Base-by-base conservation (phyloP, 192 early-diverging fungal species). In the Nowakowskiella sp. region DNA sequence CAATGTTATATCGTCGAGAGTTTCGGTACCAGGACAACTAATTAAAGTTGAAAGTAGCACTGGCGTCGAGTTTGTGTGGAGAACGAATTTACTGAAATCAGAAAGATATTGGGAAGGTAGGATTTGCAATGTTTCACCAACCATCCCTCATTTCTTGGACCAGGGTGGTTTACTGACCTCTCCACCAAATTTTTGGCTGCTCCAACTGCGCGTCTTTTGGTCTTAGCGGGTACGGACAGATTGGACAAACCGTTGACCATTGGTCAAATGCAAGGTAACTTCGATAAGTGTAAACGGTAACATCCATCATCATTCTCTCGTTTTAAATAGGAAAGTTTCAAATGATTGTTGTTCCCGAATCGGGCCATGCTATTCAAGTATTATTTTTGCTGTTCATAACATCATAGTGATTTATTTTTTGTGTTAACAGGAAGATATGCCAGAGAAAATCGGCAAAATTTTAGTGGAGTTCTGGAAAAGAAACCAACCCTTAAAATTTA, bases 221-320 rank as follows among this genome's bases (percentile, higher is more conserved):
- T 75, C 9, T 53, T 75, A 1, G 73, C 73, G 6, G 65, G 65
- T 42, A 63, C 73, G 5, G 73, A 76, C 42, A 63, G 73, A 6
- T 48, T 76, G 9, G 73, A 76, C 47, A 76, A 71, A 27, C 47
- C 65, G 16, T 54, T 76, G n/a, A 70, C 60, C 9, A 76, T 76
- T 54, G 73, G 73, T 2, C 73, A 76, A 42, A 76, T 76, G 73
- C 71, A 73, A 42, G 62, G 51, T 58, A 58, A 53, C n/a, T n/a
- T n/a, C n/a, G n/a, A 10, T 6, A 34, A 8, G 24, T 22, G 27
- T 19, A 9, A 5, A 29, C 30, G 24, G n/a, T 44, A 7, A 7
- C 24, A 0, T 32, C 19, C 21, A 13, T 0, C 16, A 9, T 25
- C 62, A 50, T 1, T 36, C 1, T 57, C 13, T 45, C 55, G 34